These are phyloP conservation scores for Talaromyces wortmannii DNA, from an alignment of 495 filamentous ascomycete genomes.

Conservation along the genomic window DNA sequence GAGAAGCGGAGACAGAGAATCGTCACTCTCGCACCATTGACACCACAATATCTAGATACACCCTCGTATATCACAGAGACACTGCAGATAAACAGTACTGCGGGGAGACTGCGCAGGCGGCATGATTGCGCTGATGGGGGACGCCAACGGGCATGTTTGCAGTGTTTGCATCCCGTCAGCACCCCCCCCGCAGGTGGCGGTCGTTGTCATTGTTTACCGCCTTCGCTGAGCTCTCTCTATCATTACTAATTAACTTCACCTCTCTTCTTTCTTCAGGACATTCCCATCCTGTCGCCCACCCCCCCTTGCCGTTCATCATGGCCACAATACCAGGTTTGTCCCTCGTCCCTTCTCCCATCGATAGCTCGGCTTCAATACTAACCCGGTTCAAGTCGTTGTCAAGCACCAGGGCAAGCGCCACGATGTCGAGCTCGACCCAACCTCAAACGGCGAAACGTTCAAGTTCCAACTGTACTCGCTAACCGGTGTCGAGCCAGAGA, in stretches of 20 bases:
- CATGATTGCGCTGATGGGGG: not conserved
- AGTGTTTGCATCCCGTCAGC: slow-evolving; percentile 33
- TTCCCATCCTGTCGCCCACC: slow-evolving; percentile 6
- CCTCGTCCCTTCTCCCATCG: not conserved
- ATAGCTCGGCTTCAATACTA: slow-evolving; percentile 13
- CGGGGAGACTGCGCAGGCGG: slow-evolving; percentile 2
- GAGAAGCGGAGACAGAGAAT: not conserved
- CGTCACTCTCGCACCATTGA: not conserved
- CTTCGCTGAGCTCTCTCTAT: not conserved
- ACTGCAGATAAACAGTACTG: not conserved
- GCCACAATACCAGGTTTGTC: slow-evolving; percentile 54
- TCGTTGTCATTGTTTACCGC: slow-evolving; percentile 26
- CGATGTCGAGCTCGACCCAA: slow-evolving; percentile 83
- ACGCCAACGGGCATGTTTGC: slow-evolving; percentile 18
- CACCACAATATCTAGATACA: too few relatives aligned
- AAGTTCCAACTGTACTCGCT: slow-evolving; percentile 93
- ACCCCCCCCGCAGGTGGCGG: slow-evolving; percentile 13
- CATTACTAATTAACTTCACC: not conserved
- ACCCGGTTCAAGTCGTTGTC: slow-evolving; percentile 63
- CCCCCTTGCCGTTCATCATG: slow-evolving; percentile 32
- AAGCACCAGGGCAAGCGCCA: slow-evolving; percentile 94
- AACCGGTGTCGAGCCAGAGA: slow-evolving; percentile 91
- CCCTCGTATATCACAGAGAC: too few relatives aligned
- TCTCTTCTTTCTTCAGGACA: slow-evolving; percentile 6
- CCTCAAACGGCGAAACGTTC: slow-evolving; percentile 81